Base-by-base conservation (phyloP, 2,329 filamentous ascomycete genomes). In the Penicillium palitans region DNA sequence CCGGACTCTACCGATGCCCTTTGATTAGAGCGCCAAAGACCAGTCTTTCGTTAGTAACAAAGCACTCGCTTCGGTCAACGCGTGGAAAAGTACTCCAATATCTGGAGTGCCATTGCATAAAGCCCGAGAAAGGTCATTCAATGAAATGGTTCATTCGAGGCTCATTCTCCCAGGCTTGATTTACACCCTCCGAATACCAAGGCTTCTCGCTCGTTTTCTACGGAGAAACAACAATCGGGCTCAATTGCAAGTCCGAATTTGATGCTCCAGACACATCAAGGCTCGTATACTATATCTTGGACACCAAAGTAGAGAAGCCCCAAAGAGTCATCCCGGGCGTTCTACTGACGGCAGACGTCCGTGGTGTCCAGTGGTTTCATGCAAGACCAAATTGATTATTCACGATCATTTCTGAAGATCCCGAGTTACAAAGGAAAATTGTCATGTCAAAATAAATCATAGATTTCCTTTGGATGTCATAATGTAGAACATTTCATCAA, bases 401-500 rank as follows among this genome's bases (percentile, higher is more conserved):
- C 39, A 47, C 9, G 13, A 48, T 27, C 15, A 25, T 24, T 13
- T 9, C 19, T 17, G 17, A 25, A 33, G 53, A 35, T 5, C 17
- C 8, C 24, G 1, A 25, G 13, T 44, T 37, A 19, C 27, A 24
- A 31, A 29, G 21, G 6, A 37, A 19, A 45, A 45, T 25, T 9
- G 15, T 37, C 39, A 40, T 39, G 39, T 45, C n/a, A 31, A 42
- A 39, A 45, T 45, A 39, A 29, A 52, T 37, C 47, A 52, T 52
- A 31, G 24, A 37, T 50, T 44, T 39, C 24, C 41, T 35, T 56
- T 21, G 19, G 17, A 45, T 21, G 25, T 56, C 54, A 51, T 56
- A 39, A 51, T 35, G 37, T 52, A 35, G 25, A 42, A 39, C 10
- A 31, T 24, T 37, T 52, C 46, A 24, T 45, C 24, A 51, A 46